Evolutionary conservation across 75 land plant species (phyloP), one percentile per base, ranked within the genome.

Genomic region (Cunninghamia lanceolata): DNA sequence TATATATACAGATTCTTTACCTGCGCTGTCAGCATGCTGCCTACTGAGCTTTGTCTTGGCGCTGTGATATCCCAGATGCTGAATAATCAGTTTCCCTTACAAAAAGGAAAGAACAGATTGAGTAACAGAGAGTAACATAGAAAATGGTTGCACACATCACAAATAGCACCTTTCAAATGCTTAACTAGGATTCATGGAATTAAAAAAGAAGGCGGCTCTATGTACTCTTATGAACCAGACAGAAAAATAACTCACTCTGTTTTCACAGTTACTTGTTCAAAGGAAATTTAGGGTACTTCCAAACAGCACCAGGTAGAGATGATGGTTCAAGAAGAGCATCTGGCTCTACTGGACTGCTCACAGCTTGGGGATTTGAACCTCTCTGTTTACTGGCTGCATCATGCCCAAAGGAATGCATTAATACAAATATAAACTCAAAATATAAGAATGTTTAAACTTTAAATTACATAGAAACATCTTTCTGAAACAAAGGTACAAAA

Each of bases 311-410:
- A 79, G 82, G 45, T 79, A 9, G 50, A 79, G 82, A 79, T 42
- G 43, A 79, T 79, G 82, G 45, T 42, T 79, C 82, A 28, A 10
- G 82, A 79, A 79, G 47, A 79, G 82, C 47, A 79, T 79, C 82
- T 79, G 39, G 11, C 21, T 83, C 63, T 53, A 83, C 47, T 83
- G 84, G 21, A 83, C 9, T 53, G 30, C 9, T 83, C 30, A 16
- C 10, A 53, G 54, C 84, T 53, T 34, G 59, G 84, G 28, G 36
- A 30, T 14, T 50, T 50, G 47, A 4, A 63, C 3, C 50, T 53
- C 14, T 83, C 17, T 50, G 84, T 53, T 83, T 83, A 83, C 19
- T 47, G 15, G 84, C 84, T 83, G 28, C 84, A 83, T 34, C 63
- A 53, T 53, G 25, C 21, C 53, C 53, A 50, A 3, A 83, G 17